A percentile compares a stretch with the other conserved stretches of the same genome.
Evolutionary conservation across 2,329 filamentous ascomycete genomes (phyloP).

Genomic region (Hymenoscyphus infarciens): DNA sequence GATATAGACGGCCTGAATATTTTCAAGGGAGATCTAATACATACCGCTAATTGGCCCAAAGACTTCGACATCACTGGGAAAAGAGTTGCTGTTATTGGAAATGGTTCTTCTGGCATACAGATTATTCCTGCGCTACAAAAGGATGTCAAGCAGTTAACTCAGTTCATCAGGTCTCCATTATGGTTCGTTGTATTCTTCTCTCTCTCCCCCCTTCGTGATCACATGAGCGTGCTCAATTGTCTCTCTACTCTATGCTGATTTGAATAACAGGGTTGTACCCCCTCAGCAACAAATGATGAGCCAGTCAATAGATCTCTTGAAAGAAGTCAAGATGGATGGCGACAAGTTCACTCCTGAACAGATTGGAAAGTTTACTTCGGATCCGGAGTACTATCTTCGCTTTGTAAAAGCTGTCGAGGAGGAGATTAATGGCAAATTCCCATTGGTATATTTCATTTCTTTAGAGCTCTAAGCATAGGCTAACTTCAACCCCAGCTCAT

Average conservation of each 20-base stretch:
- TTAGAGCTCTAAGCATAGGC: conserved; percentile 36
- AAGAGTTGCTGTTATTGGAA: conserved; percentile 47
- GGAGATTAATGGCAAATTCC: conserved; percentile 19
- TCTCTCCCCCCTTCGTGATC: no score
- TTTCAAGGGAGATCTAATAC: conserved; percentile 49
- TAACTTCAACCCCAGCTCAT: conserved; percentile 37
- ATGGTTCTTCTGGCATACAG: conserved; percentile 50
- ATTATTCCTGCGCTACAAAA: conserved; percentile 45
- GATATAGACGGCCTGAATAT: conserved; percentile 52
- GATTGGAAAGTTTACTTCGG: conserved; percentile 45
- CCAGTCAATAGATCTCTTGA: conserved; percentile 38
- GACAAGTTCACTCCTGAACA: conserved; percentile 47
- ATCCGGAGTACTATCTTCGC: conserved; percentile 44
- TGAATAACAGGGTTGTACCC: conserved; percentile 34
- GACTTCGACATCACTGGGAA: conserved; percentile 46
- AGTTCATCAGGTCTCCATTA: conserved; percentile 42
- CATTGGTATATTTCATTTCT: conserved; percentile 30
- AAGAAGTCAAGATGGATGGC: conserved; percentile 38
- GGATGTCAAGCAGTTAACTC: conserved; percentile 40
- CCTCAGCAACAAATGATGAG: conserved; percentile 39
- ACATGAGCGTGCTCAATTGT: neutral
- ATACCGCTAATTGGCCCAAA: conserved; percentile 59
- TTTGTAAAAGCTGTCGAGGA: conserved; percentile 48
- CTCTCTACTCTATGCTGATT: neutral
- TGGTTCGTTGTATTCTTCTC: conserved; percentile 30